phyloP scores from a whole-genome alignment of 2,329 filamentous ascomycete species.

The Cladosporium colombiae region DNA sequence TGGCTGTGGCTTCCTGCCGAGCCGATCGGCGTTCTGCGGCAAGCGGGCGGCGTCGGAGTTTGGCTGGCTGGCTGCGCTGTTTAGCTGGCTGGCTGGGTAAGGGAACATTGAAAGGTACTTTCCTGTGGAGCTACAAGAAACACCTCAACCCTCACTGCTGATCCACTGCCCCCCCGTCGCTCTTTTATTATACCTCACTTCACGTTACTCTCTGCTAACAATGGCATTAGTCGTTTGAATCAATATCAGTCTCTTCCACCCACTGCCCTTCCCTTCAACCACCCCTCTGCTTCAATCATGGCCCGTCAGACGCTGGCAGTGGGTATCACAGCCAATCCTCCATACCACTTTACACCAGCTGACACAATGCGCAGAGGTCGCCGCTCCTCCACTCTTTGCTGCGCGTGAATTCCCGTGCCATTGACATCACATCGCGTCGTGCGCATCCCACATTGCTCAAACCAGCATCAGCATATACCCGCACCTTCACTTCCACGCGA shows the following conservation, averaged over 20 bases:
- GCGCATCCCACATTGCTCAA: conserved; percentile 33
- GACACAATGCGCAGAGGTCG: conserved; percentile 26
- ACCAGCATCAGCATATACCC: conserved; percentile 21
- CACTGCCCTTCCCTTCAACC: not conserved
- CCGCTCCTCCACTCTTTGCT: conserved; percentile 35
- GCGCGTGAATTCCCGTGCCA: conserved; percentile 36
- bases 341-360: conserved; percentile 1
- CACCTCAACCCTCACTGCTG: not conserved
- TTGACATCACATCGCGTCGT: conserved; percentile 38
- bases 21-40: conserved; percentile 9
- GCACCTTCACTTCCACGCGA: conserved; percentile 25
- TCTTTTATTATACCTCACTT: conserved; percentile 7
- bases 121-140: conserved; percentile 6
- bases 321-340: conserved; percentile 21
- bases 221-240: not conserved
- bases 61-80: conserved; percentile 5
- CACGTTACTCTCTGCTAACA: not conserved
- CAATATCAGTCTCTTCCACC: not conserved
- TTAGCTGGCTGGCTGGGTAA: not conserved
- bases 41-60: conserved; percentile 3
- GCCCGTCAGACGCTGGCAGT: conserved; percentile 31
- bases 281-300: conserved; percentile 24
- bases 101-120: conserved; percentile 2
- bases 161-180: not conserved
- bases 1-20: not conserved